Conservation (phyloP, 352 stramenopile species). For the Sclerospora graminicola region DNA sequence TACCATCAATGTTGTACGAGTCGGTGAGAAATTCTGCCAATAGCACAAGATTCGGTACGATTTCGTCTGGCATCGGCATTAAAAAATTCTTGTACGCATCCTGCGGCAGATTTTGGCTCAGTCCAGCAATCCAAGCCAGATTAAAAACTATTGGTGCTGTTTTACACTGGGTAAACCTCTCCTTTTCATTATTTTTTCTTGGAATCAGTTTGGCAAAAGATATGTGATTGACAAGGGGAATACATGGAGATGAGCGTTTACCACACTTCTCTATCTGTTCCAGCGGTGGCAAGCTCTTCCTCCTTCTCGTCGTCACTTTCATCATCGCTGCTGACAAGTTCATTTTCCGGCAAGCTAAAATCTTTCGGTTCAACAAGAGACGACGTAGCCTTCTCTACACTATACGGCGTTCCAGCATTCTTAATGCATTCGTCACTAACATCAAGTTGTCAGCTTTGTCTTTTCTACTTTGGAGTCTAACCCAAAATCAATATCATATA, state of each 20-base stretch:
- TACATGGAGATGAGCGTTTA: too few relatives aligned
- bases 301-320: conserved; percentile 34
- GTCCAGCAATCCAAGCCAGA: conserved; percentile 66
- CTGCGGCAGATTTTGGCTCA: conserved; percentile 61
- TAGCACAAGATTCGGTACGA: conserved; percentile 87
- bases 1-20: conserved; percentile 86
- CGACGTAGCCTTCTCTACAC: conserved; percentile 43
- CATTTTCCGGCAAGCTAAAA: conserved; percentile 15
- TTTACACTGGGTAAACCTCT: conserved; percentile 54
- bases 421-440: conserved; percentile 57
- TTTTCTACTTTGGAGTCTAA: conserved; percentile 19
- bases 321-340: conserved; percentile 36
- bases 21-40: conserved; percentile 95
- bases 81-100: conserved; percentile 88
- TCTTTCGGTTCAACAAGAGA: conserved; percentile 53
- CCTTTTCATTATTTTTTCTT: conserved; percentile 27
- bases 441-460: conserved; percentile 32
- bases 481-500: conserved; percentile 44
- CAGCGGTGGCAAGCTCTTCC: conserved; percentile 13
- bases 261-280: conserved; percentile 51
- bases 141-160: conserved; percentile 72
- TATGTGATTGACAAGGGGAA: too few relatives aligned
- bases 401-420: conserved; percentile 59
- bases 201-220: conserved; percentile 2
- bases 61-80: conserved; percentile 85